phyloP scores from a whole-genome alignment of 805 yeast genomes.

The Zygotorulaspora florentina region DNA sequence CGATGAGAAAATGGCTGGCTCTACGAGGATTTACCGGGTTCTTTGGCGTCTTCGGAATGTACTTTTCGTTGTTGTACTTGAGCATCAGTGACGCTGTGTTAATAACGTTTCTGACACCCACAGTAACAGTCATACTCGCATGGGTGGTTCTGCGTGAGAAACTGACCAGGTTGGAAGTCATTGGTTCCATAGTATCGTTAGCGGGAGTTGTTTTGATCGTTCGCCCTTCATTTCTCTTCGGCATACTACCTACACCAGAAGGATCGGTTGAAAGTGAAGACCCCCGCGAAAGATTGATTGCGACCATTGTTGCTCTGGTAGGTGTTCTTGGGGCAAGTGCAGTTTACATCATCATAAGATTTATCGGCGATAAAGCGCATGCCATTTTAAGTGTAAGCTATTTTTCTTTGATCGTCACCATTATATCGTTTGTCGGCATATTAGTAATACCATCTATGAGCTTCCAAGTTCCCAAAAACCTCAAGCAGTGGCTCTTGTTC shows the following conservation, averaged over 20 bases:
- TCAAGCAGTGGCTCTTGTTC: slow-evolving; percentile 63
- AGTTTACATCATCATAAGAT: slow-evolving; percentile 67
- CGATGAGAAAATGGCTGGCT: slow-evolving; percentile 48
- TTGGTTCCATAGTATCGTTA: slow-evolving; percentile 64
- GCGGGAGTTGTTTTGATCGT: slow-evolving; percentile 78
- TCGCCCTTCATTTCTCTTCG: slow-evolving; percentile 70
- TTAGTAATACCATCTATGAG: slow-evolving; percentile 52
- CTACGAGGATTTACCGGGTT: slow-evolving; percentile 71
- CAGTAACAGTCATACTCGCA: slow-evolving; percentile 71
- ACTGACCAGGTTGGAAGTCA: slow-evolving; percentile 61
- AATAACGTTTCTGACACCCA: slow-evolving; percentile 73
- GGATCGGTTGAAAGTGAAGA: slow-evolving; percentile 45
- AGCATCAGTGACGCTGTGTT: slow-evolving; percentile 78
- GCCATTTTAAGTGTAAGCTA: slow-evolving; percentile 75
- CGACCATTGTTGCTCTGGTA: slow-evolving; percentile 56
- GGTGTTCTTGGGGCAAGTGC: slow-evolving; percentile 68
- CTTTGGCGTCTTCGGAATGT: slow-evolving; percentile 75
- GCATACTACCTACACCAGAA: slow-evolving; percentile 25
- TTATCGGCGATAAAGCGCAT: slow-evolving; percentile 74
- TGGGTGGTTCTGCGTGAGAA: slow-evolving; percentile 61
- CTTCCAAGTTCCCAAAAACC: slow-evolving; percentile 58
- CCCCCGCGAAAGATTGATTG: slow-evolving; percentile 54
- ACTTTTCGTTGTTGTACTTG: slow-evolving; percentile 67
- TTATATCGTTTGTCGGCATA: slow-evolving; percentile 52
- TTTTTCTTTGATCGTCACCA: slow-evolving; percentile 58